Evolutionary conservation across 2,329 filamentous ascomycete species (phyloP).

Genomic region (Hypoxylon sp.): DNA sequence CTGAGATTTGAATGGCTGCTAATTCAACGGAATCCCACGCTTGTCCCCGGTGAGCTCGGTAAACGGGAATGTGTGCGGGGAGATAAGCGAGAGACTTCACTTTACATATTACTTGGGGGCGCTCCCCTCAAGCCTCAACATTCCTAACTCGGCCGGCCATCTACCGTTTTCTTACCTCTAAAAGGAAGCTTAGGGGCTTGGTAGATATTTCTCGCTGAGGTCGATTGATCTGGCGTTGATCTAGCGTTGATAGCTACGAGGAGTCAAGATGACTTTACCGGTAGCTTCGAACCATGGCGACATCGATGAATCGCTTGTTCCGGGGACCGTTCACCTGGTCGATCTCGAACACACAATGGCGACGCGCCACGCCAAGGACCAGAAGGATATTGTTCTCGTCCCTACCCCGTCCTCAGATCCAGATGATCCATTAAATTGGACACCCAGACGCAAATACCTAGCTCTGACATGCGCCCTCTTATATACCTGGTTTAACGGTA

Average conservation of each 20-base stretch:
- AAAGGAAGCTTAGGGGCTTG: neutral
- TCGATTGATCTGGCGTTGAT: conserved; percentile 1
- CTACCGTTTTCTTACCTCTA: neutral
- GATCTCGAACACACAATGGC: conserved; percentile 56
- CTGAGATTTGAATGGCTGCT: conserved; percentile 31
- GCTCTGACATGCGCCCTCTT: conserved; percentile 51
- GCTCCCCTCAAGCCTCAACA: conserved; percentile 5
- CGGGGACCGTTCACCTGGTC: conserved; percentile 60
- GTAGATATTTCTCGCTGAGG: neutral
- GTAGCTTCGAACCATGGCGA: conserved; percentile 32
- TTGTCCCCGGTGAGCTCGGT: conserved; percentile 25
- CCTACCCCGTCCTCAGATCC: conserved; percentile 65
- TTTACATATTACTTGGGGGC: conserved; percentile 8
- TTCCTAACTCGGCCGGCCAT: conserved; percentile 5
- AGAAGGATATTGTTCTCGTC: conserved; percentile 64
- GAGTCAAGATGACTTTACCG: conserved; percentile 26
- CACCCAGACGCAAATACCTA: conserved; percentile 50
- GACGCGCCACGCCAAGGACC: conserved; percentile 53
- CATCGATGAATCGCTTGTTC: conserved; percentile 53
- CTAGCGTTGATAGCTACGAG: neutral
- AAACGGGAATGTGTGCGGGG: conserved; percentile 20
- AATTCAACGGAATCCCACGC: conserved; percentile 25
- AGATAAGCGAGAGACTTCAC: conserved; percentile 20
- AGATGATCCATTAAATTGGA: conserved; percentile 69
- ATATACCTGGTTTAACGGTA: conserved; percentile 59